phyloP scores from a whole-genome alignment of 805 yeast genomes.

The Wickerhamiella slavikovae region DNA sequence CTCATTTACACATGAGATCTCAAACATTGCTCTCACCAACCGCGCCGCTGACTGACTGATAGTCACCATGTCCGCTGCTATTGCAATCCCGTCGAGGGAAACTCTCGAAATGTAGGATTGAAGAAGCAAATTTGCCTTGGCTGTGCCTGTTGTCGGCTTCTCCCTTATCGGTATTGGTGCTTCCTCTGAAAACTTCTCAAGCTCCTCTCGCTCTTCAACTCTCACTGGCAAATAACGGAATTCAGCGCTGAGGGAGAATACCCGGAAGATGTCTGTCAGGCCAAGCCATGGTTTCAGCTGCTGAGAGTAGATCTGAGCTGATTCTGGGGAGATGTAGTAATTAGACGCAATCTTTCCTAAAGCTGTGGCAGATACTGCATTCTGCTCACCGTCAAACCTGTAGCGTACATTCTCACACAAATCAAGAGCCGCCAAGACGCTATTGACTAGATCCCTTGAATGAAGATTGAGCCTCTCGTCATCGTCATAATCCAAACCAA shows the following conservation, averaged over 20 bases:
- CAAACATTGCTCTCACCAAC: constrained; percentile 65
- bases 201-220: constrained; percentile 64
- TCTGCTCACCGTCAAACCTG: constrained; percentile 27
- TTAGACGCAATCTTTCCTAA: constrained; percentile 72
- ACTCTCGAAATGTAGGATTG: constrained; percentile 76
- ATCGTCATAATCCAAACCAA: constrained; percentile 39
- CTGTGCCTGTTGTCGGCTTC: constrained; percentile 40
- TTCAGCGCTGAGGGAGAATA: constrained; percentile 69
- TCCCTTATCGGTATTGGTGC: constrained; percentile 82
- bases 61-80: constrained; percentile 83
- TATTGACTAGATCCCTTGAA: constrained; percentile 49
- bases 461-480: constrained; percentile 30
- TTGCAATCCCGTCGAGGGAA: constrained; percentile 66
- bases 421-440: constrained; percentile 45
- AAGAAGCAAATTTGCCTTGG: constrained; percentile 59
- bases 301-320: constrained; percentile 46
- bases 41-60: constrained; percentile 88
- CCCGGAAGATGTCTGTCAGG: constrained; percentile 52
- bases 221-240: constrained; percentile 69
- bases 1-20: constrained; percentile 43
- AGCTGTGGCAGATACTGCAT: constrained; percentile 35
- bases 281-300: constrained; percentile 43
- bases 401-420: constrained; percentile 40
- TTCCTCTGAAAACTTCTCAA: constrained; percentile 41
- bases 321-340: constrained; percentile 58